Evolutionary conservation across 345 rosid genomes (phyloP), one percentile per base, ranked within the genome.

Genomic region (Kernera saxatilis): DNA sequence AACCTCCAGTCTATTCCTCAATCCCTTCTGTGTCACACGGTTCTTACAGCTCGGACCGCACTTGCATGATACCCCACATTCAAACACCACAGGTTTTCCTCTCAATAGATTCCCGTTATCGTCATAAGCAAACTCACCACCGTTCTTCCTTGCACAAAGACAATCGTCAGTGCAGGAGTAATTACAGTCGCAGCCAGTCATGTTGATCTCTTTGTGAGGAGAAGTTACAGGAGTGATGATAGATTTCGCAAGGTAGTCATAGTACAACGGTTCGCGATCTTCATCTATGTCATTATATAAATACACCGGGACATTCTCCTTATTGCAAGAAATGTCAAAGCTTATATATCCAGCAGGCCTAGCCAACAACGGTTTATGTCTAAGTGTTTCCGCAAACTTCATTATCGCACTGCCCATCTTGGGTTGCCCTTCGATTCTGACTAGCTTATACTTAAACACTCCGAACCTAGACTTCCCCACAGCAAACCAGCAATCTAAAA

Each of bases 391-490:
- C 0, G 95, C 91, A 68, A 84, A 78, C 85, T 32, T 91, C 83
- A 94, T 71, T 5, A 76, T 75, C 2, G 80, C 33, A 75, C 92
- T 89, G 13, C 97, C 97, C 97, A 89, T 89, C 79, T 80, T 82
- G 0, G 87, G 80, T 51, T 91, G 96, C 44, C 97, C 97, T 3
- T 77, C 86, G 0, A 89, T 89, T 77, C 97, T 91, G 36, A 78
- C 53, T n/a, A 91, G 64, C 70, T 60, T 88, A 71, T 70, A 94
- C 82, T 91, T 94, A 29, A 68, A 91, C 35, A 91, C 90, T 14
- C 88, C 90, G n/a, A 83, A 91, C 21, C 99, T 95, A 1, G 96
- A 91, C 74, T 82, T 91, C 8, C 97, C 98, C 5, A 80, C 81
- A 77, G 84, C 92, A 57, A 83, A 83, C 92, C 90, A 83, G 26